Conservation (phyloP, 371 early-diverging fungal genomes). For the Zopfochytrium polystomum region DNA sequence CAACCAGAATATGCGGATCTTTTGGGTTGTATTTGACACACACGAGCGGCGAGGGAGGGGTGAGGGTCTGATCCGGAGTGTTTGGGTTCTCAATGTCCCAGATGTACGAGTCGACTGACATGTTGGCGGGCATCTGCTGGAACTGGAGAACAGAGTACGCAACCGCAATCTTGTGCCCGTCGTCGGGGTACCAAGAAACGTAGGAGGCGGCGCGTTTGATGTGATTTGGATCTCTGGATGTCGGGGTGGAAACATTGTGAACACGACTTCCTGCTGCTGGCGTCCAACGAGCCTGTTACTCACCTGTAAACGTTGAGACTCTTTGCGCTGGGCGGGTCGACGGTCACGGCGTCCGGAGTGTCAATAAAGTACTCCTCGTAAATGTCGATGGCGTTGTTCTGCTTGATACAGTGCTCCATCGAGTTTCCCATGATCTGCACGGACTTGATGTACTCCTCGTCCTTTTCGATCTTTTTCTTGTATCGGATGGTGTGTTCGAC, state of each 20-base stretch:
- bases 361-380: constrained; percentile 58
- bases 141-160: constrained; percentile 55
- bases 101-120: constrained; percentile 53
- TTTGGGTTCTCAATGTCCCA: constrained; percentile 62
- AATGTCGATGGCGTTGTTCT: constrained; percentile 62
- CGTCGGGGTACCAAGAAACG: constrained; percentile 59
- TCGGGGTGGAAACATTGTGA: too few species aligned
- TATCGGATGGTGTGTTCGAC: constrained; percentile 59
- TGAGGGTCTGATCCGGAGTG: constrained; percentile 49
- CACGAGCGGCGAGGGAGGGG: constrained; percentile 48
- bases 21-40: constrained; percentile 59
- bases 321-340: constrained; percentile 49
- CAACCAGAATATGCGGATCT: constrained; percentile 57
- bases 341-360: constrained; percentile 36
- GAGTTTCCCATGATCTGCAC: constrained; percentile 47
- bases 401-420: constrained; percentile 59
- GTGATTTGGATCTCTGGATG: constrained; percentile 48
- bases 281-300: constrained; percentile 6
- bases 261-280: too few species aligned
- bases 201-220: constrained; percentile 50
- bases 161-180: constrained; percentile 56
- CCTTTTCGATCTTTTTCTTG: constrained; percentile 60
- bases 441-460: constrained; percentile 53
- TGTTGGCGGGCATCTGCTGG: constrained; percentile 48
- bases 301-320: constrained; percentile 53